These are phyloP conservation scores for Talaromyces sp. DNA, from an alignment of 2,329 filamentous ascomycete genomes.

Conservation along the genomic window DNA sequence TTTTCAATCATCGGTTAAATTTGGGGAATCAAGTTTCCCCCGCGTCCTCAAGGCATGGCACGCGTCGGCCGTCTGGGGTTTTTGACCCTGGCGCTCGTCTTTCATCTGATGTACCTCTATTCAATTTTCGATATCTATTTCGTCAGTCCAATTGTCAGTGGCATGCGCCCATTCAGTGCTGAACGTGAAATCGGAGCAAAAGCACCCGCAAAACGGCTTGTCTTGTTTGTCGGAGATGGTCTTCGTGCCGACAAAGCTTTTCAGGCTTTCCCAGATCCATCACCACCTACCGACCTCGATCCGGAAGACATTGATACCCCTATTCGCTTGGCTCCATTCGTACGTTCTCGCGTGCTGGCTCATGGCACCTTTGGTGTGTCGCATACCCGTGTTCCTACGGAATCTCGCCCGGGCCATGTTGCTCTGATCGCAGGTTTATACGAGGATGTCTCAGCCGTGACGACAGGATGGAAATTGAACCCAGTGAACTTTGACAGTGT, in stretches of 20 bases:
- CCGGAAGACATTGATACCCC: constrained; percentile 41
- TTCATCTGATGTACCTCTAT: constrained; percentile 88
- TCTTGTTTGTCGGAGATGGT: constrained; percentile 95
- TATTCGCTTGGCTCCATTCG: constrained; percentile 79
- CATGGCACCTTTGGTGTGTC: constrained; percentile 96
- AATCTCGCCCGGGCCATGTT: constrained; percentile 93
- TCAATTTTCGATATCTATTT: constrained; percentile 99
- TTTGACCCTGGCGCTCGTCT: constrained; percentile 79
- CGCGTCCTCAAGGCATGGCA: constrained; percentile 34
- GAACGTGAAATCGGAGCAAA: constrained; percentile 55
- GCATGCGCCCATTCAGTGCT: constrained; percentile 78
- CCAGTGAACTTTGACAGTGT: constrained; percentile 98
- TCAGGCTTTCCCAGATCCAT: constrained; percentile 85
- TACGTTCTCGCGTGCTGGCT: constrained; percentile 80
- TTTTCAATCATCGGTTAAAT: neutral
- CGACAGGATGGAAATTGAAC: constrained; percentile 97
- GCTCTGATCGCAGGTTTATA: constrained; percentile 94
- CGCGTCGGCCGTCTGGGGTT: constrained; percentile 71
- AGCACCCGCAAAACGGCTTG: constrained; percentile 80
- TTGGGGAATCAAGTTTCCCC: neutral
- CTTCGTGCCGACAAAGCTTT: constrained; percentile 97
- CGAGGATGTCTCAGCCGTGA: constrained; percentile 95
- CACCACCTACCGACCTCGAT: constrained; percentile 43
- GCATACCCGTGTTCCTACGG: constrained; percentile 92
- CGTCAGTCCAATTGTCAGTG: constrained; percentile 91